Conservation (phyloP, 257 asterid genomes). For the Capsicum chinense region DNA sequence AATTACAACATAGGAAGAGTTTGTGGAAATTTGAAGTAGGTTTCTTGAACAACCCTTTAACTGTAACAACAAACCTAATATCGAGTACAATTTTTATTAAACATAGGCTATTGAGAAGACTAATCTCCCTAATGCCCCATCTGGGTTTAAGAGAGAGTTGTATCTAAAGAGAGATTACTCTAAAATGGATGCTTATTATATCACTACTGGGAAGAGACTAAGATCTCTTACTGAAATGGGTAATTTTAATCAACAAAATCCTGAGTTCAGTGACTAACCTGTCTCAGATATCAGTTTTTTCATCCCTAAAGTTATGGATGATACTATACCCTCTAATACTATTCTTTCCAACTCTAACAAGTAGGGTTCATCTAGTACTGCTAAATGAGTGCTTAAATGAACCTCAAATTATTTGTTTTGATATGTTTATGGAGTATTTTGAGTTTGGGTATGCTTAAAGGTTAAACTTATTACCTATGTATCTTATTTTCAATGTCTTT, state of each 20-base stretch:
- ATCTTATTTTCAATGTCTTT: background rate
- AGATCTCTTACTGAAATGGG: slow-evolving; percentile 17
- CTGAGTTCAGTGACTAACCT: background rate
- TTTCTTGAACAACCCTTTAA: slow-evolving; percentile 32
- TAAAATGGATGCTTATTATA: slow-evolving; percentile 29
- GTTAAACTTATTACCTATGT: background rate
- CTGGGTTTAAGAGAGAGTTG: slow-evolving; percentile 29
- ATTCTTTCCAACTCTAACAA: slow-evolving; percentile 17
- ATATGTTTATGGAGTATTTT: background rate
- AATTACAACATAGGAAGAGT: slow-evolving; percentile 29
- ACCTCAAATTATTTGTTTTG: background rate
- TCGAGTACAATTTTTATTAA: slow-evolving; percentile 21
- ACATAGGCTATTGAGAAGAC: slow-evolving; percentile 34
- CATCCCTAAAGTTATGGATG: slow-evolving; percentile 32
- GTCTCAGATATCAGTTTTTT: slow-evolving; percentile 24
- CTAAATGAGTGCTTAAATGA: background rate
- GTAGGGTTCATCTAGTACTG: background rate
- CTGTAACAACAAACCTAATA: slow-evolving; percentile 31
- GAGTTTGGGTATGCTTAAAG: background rate
- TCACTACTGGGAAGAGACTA: slow-evolving; percentile 29
- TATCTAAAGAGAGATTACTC: slow-evolving; percentile 26
- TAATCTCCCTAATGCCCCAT: slow-evolving; percentile 32
- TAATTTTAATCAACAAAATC: slow-evolving; percentile 28
- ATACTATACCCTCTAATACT: slow-evolving; percentile 8
- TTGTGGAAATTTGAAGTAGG: slow-evolving; percentile 30